Base-by-base conservation (phyloP, 2,329 filamentous ascomycete species). In the Pyrenophora graminea region DNA sequence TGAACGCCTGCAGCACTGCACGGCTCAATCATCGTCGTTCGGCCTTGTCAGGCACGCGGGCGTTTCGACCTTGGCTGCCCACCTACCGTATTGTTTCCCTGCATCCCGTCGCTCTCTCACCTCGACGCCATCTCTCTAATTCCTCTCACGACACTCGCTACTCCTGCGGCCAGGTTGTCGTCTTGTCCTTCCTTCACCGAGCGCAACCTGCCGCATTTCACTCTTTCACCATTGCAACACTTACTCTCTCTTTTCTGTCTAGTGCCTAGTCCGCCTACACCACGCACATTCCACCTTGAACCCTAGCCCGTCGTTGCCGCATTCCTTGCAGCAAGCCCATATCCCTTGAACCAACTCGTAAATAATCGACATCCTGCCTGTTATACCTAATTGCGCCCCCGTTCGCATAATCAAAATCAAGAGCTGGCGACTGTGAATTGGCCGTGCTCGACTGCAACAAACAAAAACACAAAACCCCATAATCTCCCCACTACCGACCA, bases 91-190 rank as follows among this genome's bases (percentile, higher is more conserved):
- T 25, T 36, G 50, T 58, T 62, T 59, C 51, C 55, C 51, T 49
- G 40, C 58, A 32, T 47, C 32, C 48, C 42, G 27, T 47, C 40
- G 33, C 51, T 38, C 51, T 23, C 55, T 59, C 50, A 58, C 52
- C 48, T 48, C 49, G 32, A 58, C 57, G 50, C 53, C 59, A 51
- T 51, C 55, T 47, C 55, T 51, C 53, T 58, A 53, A 50, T 60
- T 55, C 56, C 51, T 45, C 51, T 56, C 39, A 38, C 49, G 36
- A 44, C 45, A 12, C 27, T 51, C 57, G 55, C 53, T 61, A 58
- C 52, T 54, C 57, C 60, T 64, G 66, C 69, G 69, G 66, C 69
- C 70, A 58, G 69, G 70, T 69, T 68, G 70, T 72, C 68, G 70
- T 70, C 44, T 68, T 66, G 67, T 61, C 69, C 67, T 71, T 73